Base-by-base conservation (phyloP, 78 protist genomes). In the Cavenderia fasciculata region DNA sequence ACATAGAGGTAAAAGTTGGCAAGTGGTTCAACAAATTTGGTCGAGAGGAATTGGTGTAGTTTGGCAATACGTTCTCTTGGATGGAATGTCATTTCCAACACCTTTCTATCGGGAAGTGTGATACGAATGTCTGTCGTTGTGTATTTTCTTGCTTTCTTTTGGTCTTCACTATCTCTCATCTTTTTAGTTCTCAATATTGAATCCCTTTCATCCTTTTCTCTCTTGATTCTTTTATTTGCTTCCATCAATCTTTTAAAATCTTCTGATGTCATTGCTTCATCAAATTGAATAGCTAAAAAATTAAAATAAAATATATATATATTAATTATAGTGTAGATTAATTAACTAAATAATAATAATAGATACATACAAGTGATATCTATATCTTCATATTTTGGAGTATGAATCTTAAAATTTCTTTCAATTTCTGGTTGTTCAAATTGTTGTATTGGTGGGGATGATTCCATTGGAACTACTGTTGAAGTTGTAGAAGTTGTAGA, bases 201-300 rank as follows among this genome's bases (percentile, higher is more conserved):
- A 25, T 47, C 38, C 54, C 29, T 44, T 33, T 68, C 56, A 5
- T 82, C 90, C 11, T 68, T 82, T 57, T 43, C 90, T n/a, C 56
- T 51, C n/a, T 68, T 82, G 4, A 36, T 38, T 82, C 90, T 65
- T 43, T 82, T 68, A 56, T 82, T 82, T 10, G 79, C 54, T 21
- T 82, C 78, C 6, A 33, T 18, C 23, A 82, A 68, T 68, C 78
- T 82, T 36, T 82, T 82, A 31, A 82, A 68, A 56, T 82, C 90
- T 16, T 82, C 90, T n/a, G 72, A 49, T 65, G 90, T 68, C 18
- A 82, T 38, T 33, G 43, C 56, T 14, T 68, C 70, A 68, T 82
- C 63, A 57, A 52, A 63, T 56, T 21, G 43, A 82, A 82, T 68
- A 31, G 40, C 74, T 68, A 16, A 19, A 46, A 2, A 56, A 56